Percentiles rank a stretch among this genome's conserved stretches.
Conservation (phyloP, 768 basidiomycete genomes). For the Dentipellis fragilis region DNA sequence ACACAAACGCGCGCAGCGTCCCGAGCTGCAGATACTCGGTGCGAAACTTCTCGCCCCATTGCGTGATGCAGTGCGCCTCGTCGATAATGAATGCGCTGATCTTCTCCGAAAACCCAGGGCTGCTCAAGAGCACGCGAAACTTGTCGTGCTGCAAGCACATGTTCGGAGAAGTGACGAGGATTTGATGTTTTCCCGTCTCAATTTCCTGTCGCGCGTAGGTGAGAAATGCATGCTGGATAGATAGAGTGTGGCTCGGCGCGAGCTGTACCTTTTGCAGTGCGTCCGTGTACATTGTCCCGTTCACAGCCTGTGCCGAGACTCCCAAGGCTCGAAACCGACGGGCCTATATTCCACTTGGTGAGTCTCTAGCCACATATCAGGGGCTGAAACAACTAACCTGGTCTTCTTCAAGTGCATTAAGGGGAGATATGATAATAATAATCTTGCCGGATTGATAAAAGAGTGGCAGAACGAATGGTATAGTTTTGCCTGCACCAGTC, state of each 20-base stretch:
- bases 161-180: constrained; percentile 17
- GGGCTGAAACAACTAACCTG: constrained; percentile 9
- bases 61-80: constrained; percentile 28
- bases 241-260: too few relatives aligned
- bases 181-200: constrained; percentile 4
- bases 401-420: constrained; percentile 16
- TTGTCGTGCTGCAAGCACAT: constrained; percentile 14
- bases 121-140: constrained; percentile 6
- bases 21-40: constrained; percentile 1
- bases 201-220: constrained; percentile 5
- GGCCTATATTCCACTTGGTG: too few relatives aligned
- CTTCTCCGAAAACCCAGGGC: constrained; percentile 8
- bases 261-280: too few relatives aligned
- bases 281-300: too few relatives aligned
- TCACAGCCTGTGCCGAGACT: too few relatives aligned
- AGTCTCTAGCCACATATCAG: too few relatives aligned
- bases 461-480: constrained; percentile 15
- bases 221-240: too few relatives aligned
- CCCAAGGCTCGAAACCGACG: too few relatives aligned
- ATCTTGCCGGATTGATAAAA: constrained; percentile 6
- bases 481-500: constrained; percentile 16
- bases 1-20: constrained; percentile 1
- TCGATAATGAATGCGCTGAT: constrained; percentile 24
- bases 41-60: constrained; percentile 18
- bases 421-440: constrained; percentile 14